Conservation (phyloP, 2,329 filamentous ascomycete genomes). For the Albophoma yamanashiensis region DNA sequence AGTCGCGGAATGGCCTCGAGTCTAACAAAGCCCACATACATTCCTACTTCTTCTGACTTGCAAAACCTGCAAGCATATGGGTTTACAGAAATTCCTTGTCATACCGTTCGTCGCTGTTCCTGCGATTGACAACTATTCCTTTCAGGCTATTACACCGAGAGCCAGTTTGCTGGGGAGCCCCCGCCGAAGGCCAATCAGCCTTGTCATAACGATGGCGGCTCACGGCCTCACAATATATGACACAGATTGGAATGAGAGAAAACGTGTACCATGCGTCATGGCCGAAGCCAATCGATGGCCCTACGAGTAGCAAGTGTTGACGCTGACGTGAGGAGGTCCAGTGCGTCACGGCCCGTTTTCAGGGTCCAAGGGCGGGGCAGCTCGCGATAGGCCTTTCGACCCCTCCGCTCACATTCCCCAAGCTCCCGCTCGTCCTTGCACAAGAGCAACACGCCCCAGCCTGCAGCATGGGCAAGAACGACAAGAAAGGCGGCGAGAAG, state of each 20-base stretch:
- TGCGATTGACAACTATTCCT: too few relatives aligned
- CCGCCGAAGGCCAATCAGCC: too few relatives aligned
- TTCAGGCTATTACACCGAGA: too few relatives aligned
- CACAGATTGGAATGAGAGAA: not conserved
- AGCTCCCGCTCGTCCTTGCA: not conserved
- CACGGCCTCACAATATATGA: not conserved
- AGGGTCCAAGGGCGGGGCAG: not conserved
- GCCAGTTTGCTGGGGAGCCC: too few relatives aligned
- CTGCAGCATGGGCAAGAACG: slow-evolving; percentile 25
- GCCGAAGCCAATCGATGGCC: not conserved
- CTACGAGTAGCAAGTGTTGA: not conserved
- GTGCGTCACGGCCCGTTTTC: not conserved
- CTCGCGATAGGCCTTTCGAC: not conserved
- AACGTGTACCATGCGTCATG: not conserved
- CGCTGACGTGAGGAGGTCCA: not conserved
- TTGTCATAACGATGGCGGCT: not conserved
- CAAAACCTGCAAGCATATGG: too few relatives aligned
- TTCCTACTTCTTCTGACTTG: too few relatives aligned
- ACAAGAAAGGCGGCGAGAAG: slow-evolving; percentile 30
- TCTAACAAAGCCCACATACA: too few relatives aligned
- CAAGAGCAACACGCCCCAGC: not conserved
- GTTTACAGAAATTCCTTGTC: too few relatives aligned
- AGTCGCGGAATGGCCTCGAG: too few relatives aligned
- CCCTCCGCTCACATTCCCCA: not conserved
- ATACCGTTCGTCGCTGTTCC: too few relatives aligned